A percentile compares a stretch with the other conserved stretches of the same genome.
These are phyloP conservation scores for Wallemia ichthyophaga DNA, from an alignment of 1,284 basidiomycete species.

Conservation along the genomic window DNA sequence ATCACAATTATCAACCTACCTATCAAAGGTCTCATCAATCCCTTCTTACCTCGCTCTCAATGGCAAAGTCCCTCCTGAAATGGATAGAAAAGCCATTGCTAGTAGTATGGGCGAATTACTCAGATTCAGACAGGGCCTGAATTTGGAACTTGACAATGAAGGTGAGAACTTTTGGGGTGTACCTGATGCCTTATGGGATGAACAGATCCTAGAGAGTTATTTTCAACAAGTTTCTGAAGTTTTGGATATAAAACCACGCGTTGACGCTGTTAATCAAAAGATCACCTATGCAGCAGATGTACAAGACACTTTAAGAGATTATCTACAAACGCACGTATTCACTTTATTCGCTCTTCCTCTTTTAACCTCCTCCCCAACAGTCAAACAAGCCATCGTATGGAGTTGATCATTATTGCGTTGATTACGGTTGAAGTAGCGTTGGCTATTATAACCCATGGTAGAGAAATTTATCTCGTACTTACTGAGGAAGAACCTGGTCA, in stretches of 20 bases:
- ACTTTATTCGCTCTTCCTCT: not conserved
- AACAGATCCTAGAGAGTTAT: slow-evolving; percentile 60
- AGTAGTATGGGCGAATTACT: slow-evolving; percentile 63
- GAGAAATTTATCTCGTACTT: not conserved
- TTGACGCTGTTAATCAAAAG: slow-evolving; percentile 55
- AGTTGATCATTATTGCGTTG: slow-evolving; percentile 60
- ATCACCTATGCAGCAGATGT: slow-evolving; percentile 75
- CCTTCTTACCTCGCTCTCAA: slow-evolving; percentile 41
- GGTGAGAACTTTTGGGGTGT: slow-evolving; percentile 64
- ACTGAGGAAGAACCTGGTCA: not conserved
- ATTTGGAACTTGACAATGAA: slow-evolving; percentile 24
- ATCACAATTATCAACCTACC: slow-evolving; percentile 43
- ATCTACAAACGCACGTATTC: slow-evolving; percentile 31
- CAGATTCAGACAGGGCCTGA: slow-evolving; percentile 59
- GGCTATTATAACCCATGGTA: slow-evolving; percentile 11
- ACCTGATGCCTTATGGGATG: slow-evolving; percentile 70
- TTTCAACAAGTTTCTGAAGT: slow-evolving; percentile 53
- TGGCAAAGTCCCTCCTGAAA: slow-evolving; percentile 33
- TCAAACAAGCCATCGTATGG: slow-evolving; percentile 62
- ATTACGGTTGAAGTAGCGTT: slow-evolving; percentile 72
- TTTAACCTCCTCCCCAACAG: slow-evolving; percentile 1
- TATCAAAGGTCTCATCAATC: slow-evolving; percentile 43
- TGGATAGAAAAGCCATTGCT: slow-evolving; percentile 44
- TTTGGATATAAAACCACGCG: slow-evolving; percentile 48
- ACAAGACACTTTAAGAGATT: slow-evolving; percentile 41